Conservation (phyloP, 768 basidiomycete genomes). For the Tephrocybe sp. region DNA sequence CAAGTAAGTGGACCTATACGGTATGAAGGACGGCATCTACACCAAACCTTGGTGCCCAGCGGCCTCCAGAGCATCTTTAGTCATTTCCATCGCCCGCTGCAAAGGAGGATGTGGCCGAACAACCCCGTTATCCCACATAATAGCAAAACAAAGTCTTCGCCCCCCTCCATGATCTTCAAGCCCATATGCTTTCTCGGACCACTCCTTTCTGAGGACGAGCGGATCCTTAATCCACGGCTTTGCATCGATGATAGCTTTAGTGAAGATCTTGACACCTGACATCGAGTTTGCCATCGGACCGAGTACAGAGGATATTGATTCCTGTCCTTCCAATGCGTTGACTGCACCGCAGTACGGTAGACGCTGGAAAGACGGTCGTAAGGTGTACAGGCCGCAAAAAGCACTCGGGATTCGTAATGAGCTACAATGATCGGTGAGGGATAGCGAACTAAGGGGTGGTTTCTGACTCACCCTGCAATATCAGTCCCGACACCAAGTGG, state of each 20-base stretch:
- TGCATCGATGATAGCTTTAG: conserved; percentile 46
- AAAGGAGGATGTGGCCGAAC: conserved; percentile 54
- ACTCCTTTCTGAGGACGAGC: conserved; percentile 44
- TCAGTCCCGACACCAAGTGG: conserved; percentile 66
- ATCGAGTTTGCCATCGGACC: conserved; percentile 56
- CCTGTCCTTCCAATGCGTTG: conserved; percentile 55
- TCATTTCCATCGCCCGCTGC: conserved; percentile 48
- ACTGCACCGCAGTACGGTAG: conserved; percentile 54
- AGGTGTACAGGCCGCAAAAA: conserved; percentile 58
- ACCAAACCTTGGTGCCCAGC: conserved; percentile 48
- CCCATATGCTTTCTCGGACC: conserved; percentile 44
- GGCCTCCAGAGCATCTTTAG: conserved; percentile 41
- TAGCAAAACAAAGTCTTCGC: conserved; percentile 44
- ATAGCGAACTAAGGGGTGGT: not conserved
- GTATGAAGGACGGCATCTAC: not conserved
- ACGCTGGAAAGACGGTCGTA: conserved; percentile 56
- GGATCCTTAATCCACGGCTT: conserved; percentile 62
- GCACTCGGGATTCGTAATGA: conserved; percentile 58
- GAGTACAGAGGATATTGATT: conserved; percentile 54
- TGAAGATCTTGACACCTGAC: conserved; percentile 53
- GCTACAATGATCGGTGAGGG: conserved; percentile 22
- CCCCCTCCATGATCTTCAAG: conserved; percentile 48
- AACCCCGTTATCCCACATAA: conserved; percentile 51
- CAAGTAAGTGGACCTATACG: conserved; percentile 10
- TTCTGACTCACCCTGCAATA: conserved; percentile 48